phyloP scores from a whole-genome alignment of 2,329 filamentous ascomycete species.

The Diaporthe destruens region DNA sequence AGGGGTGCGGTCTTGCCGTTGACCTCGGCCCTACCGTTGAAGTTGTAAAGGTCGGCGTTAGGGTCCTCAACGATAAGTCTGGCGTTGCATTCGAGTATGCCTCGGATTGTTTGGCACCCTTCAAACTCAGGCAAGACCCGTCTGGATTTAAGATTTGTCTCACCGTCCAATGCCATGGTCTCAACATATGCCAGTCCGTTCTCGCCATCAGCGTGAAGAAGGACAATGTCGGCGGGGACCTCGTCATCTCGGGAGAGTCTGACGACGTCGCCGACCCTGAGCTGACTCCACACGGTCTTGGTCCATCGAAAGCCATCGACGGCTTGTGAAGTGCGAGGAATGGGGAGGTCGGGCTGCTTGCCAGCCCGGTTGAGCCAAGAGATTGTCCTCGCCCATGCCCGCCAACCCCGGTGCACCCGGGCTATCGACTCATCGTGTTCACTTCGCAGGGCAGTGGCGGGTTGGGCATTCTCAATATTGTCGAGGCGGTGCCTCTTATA shows the following conservation, averaged over 20 bases:
- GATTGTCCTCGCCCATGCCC: neutral
- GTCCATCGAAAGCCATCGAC: slow-evolving; percentile 63
- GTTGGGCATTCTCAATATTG: slow-evolving; percentile 79
- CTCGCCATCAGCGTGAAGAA: slow-evolving; percentile 82
- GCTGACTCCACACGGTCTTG: slow-evolving; percentile 57
- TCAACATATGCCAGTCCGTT: slow-evolving; percentile 87
- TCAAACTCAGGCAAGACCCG: slow-evolving; percentile 73
- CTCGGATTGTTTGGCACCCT: slow-evolving; percentile 65
- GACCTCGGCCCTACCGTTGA: slow-evolving; percentile 76
- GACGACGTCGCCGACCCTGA: slow-evolving; percentile 64
- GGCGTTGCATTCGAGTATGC: slow-evolving; percentile 68
- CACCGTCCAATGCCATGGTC: slow-evolving; percentile 86
- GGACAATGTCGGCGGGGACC: slow-evolving; percentile 84
- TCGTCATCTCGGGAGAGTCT: slow-evolving; percentile 76
- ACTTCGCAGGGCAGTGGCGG: slow-evolving; percentile 59
- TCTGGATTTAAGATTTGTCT: slow-evolving; percentile 85
- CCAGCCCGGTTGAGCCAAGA: neutral
- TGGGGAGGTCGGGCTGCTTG: neutral
- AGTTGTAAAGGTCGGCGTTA: slow-evolving; percentile 81
- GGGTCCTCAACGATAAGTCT: slow-evolving; percentile 81
- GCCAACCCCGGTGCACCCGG: slow-evolving; percentile 60
- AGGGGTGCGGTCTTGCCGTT: slow-evolving; percentile 73
- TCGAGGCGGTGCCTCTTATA: slow-evolving; percentile 83
- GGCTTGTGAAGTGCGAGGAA: neutral
- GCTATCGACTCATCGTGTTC: slow-evolving; percentile 67